Evolutionary conservation across 2,329 filamentous ascomycete species (phyloP), one percentile per base, ranked within the genome.

Genomic region (Drechslerella coelobrocha): DNA sequence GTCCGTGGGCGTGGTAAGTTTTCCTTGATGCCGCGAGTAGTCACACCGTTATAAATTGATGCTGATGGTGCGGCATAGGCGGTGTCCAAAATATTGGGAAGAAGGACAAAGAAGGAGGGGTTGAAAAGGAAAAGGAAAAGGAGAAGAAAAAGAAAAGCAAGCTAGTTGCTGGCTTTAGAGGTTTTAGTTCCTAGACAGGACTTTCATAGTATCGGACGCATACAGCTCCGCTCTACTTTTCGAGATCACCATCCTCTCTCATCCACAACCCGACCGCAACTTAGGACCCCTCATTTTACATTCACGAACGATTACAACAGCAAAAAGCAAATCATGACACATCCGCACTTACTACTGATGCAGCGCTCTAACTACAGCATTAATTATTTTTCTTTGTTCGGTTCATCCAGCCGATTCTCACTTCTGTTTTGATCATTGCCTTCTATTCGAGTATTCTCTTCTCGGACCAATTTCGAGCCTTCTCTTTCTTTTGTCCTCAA

Each of bases 51-150:
- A 31, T 53, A 47, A 52, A 21, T 61, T 31, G 39, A 73, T 62
- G 62, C 75, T 78, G 73, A 78, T 50, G 52, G 24, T 24, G 61
- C 51, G 73, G 63, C 48, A 72, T 73, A 82, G 81, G 81, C 73
- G 82, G 82, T 48, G 82, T 81, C 39, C 84, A 85, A 75, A 83
- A 85, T 74, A 81, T 82, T 68, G 83, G 83, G 72, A 80, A 82
- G 59, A 81, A 78, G 57, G 78, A 80, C 14, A 78, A 77, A 53
- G 74, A 73, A 66, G 74, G 78, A 52, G n/a, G n/a, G n/a, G n/a
- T n/a, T n/a, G 57, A 63, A 37, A 66, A 73, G 45, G 74, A 79
- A 61, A 78, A 83, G 61, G 80, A 81, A 69, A 82, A 84, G 73
- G 82, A 85, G 1, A 80, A 79, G 69, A 74, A 83, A 37, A 71